Conservation (phyloP, 768 basidiomycete genomes). For the Psilocybe tampanensis region DNA sequence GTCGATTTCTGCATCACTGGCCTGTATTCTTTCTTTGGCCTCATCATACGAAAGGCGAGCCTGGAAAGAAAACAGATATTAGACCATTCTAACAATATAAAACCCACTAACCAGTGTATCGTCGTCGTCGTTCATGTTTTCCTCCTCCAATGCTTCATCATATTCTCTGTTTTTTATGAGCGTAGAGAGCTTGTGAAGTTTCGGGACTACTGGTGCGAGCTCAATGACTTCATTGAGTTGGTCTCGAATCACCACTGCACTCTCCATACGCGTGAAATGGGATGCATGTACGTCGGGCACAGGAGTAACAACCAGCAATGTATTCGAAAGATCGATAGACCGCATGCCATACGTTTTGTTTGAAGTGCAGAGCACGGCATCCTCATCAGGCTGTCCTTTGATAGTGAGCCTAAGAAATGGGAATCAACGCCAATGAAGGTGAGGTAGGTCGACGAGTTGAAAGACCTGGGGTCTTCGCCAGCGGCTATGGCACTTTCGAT, state of each 20-base stretch:
- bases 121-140: constrained; percentile 54
- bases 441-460: not conserved
- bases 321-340: constrained; percentile 88
- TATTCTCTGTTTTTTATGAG: constrained; percentile 71
- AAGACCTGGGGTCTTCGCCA: constrained; percentile 24
- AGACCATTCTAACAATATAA: no score
- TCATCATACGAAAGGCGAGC: constrained; percentile 58
- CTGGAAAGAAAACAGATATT: constrained; percentile 20
- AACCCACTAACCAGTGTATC: constrained; percentile 10
- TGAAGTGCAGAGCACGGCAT: constrained; percentile 87
- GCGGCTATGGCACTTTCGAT: constrained; percentile 54
- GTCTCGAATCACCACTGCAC: constrained; percentile 71
- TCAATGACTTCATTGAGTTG: constrained; percentile 86
- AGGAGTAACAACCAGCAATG: constrained; percentile 72
- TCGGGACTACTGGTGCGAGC: constrained; percentile 75
- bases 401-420: constrained; percentile 60
- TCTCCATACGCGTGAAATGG: constrained; percentile 32
- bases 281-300: constrained; percentile 34
- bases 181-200: constrained; percentile 62
- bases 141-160: constrained; percentile 71
- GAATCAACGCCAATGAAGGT: constrained; percentile 8
- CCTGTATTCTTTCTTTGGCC: constrained; percentile 70
- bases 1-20: constrained; percentile 76
- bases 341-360: constrained; percentile 82
- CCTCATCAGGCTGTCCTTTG: constrained; percentile 80